phyloP scores from a whole-genome alignment of 768 basidiomycete genomes.

The Tephrocybe sp. region DNA sequence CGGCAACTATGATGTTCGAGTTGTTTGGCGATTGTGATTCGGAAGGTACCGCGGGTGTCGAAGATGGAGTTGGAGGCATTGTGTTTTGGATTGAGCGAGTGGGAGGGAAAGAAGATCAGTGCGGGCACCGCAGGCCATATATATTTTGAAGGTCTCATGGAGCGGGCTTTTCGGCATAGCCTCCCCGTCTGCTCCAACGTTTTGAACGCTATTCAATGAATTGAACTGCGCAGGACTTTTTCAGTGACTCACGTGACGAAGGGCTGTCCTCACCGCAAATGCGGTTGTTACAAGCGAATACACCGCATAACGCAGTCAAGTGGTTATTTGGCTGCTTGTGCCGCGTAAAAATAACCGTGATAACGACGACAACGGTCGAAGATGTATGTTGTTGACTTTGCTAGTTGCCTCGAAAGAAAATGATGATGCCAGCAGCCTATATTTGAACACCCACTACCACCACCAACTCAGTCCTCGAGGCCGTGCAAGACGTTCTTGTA shows the following conservation, averaged over 20 bases:
- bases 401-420: no score
- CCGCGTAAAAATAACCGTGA: no score
- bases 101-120: background rate
- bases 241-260: constrained; percentile 3
- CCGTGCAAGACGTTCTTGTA: background rate
- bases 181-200: background rate
- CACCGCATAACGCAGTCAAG: no score
- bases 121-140: background rate
- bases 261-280: background rate
- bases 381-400: no score
- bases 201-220: background rate
- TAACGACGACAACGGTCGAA: no score
- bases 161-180: constrained; percentile 9
- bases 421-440: background rate
- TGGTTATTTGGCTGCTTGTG: no score
- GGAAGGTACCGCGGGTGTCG: background rate
- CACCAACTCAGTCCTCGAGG: no score
- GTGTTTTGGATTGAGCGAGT: background rate
- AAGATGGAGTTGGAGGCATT: background rate
- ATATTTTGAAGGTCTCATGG: background rate
- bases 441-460: no score
- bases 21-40: background rate
- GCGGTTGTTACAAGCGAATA: background rate
- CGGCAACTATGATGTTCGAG: background rate
- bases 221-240: no score